phyloP scores from a whole-genome alignment of 306 rosid species.

The Citrullus mucosospermus region DNA sequence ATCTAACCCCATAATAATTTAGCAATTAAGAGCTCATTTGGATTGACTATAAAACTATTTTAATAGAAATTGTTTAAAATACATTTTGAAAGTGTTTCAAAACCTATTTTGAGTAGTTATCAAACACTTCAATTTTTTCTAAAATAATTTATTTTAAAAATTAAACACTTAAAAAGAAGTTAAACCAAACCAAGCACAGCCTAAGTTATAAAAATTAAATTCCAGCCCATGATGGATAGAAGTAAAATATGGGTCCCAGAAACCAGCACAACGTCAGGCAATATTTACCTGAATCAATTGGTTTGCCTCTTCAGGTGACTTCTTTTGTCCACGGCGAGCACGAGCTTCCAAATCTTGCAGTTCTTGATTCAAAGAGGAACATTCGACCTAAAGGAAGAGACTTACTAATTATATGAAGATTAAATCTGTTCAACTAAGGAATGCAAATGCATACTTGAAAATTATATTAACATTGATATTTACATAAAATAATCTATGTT shows the following conservation, averaged over 20 bases:
- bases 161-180: too few relatives aligned
- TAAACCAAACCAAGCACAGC: too few relatives aligned
- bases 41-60: too few relatives aligned
- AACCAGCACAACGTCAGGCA: background rate
- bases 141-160: too few relatives aligned
- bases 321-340: conserved; percentile 80
- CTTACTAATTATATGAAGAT: conserved; percentile 8
- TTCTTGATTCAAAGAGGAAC: conserved; percentile 89
- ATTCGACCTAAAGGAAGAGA: conserved; percentile 58
- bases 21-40: too few relatives aligned
- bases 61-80: too few relatives aligned
- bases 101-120: too few relatives aligned
- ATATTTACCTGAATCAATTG: conserved; percentile 74
- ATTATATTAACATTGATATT: background rate
- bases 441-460: background rate
- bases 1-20: background rate
- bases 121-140: too few relatives aligned
- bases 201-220: background rate
- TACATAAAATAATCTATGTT: conserved; percentile 5
- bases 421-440: conserved; percentile 8
- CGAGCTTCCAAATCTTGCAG: conserved; percentile 91
- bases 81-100: too few relatives aligned
- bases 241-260: background rate
- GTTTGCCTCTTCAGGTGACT: conserved; percentile 79
- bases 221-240: background rate